Evolutionary conservation across 306 rosid species (phyloP).

Genomic region (Cucurbita pepo): DNA sequence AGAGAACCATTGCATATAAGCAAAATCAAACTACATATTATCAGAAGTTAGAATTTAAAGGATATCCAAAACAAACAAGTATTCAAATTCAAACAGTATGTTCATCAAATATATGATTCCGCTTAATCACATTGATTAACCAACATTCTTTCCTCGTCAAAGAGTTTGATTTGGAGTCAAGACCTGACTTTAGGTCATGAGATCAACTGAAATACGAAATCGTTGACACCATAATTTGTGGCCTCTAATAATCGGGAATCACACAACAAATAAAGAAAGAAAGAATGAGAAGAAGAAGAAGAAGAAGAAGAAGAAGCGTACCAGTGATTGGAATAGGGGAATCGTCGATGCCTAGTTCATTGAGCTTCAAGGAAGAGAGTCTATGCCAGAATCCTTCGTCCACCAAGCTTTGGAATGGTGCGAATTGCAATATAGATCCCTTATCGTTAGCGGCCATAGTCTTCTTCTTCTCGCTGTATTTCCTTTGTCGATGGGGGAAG

Average conservation of each 20-base stretch:
- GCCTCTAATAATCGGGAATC: not conserved
- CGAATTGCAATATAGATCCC: conserved; percentile 53
- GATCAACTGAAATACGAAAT: not conserved
- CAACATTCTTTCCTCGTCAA: not conserved
- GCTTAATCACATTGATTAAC: not conserved
- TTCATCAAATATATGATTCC: not conserved
- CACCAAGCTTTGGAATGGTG: conserved; percentile 70
- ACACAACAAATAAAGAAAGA: not conserved
- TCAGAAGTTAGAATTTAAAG: not conserved
- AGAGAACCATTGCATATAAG: not conserved
- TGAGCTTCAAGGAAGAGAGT: conserved; percentile 80
- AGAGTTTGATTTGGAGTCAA: not conserved
- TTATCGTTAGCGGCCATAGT: conserved; percentile 23
- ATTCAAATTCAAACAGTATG: not conserved
- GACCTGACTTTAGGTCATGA: not conserved
- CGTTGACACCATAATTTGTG: not conserved
- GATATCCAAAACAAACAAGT: not conserved
- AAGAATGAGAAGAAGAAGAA: not conserved
- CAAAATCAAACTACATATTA: not conserved
- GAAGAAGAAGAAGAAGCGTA: not conserved
- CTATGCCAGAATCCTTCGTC: conserved; percentile 98
- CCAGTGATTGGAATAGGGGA: conserved; percentile 72
- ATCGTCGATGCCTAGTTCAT: conserved; percentile 92
- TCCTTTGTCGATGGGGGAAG: not conserved
- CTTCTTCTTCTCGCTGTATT: not conserved